Percentiles rank a stretch among this genome's conserved stretches.
Conservation (phyloP, 176 grass and related monocot genomes). For the Otatea glauca region DNA sequence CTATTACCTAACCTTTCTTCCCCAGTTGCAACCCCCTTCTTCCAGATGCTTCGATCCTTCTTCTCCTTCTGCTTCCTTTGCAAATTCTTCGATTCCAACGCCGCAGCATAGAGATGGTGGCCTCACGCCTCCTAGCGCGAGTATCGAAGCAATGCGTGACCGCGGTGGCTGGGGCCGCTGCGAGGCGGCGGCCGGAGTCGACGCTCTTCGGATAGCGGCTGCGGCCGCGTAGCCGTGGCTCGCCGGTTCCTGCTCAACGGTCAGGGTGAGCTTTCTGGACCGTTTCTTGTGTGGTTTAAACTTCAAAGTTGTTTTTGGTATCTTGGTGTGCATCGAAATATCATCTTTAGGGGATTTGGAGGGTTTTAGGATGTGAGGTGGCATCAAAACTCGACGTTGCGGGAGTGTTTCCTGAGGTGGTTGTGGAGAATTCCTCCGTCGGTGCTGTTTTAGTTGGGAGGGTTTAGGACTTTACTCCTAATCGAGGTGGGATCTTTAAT, state of each 20-base stretch:
- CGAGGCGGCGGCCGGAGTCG: background rate
- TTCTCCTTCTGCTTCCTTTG: background rate
- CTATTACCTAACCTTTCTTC: background rate
- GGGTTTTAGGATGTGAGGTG: background rate
- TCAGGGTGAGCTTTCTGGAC: conserved; percentile 26
- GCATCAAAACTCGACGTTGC: background rate
- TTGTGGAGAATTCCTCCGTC: background rate
- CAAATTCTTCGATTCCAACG: background rate
- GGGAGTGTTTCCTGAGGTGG: background rate
- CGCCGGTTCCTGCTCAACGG: background rate
- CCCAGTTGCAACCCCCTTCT: background rate
- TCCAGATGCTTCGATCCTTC: conserved; percentile 35
- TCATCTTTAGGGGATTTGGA: background rate
- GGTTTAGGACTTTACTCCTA: background rate
- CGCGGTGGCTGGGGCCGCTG: conserved; percentile 8
- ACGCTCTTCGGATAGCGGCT: background rate
- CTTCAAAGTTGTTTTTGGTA: too few species aligned
- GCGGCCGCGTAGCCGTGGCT: conserved; percentile 20
- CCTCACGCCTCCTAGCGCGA: conserved; percentile 39
- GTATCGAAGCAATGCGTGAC: conserved; percentile 38
- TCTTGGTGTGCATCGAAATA: too few species aligned
- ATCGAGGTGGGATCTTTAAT: background rate
- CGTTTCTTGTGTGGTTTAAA: too few species aligned
- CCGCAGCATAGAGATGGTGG: conserved; percentile 20
- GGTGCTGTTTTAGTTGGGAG: background rate